phyloP scores from a whole-genome alignment of 2,329 filamentous ascomycete species.

The Ceratocystis cubensis region DNA sequence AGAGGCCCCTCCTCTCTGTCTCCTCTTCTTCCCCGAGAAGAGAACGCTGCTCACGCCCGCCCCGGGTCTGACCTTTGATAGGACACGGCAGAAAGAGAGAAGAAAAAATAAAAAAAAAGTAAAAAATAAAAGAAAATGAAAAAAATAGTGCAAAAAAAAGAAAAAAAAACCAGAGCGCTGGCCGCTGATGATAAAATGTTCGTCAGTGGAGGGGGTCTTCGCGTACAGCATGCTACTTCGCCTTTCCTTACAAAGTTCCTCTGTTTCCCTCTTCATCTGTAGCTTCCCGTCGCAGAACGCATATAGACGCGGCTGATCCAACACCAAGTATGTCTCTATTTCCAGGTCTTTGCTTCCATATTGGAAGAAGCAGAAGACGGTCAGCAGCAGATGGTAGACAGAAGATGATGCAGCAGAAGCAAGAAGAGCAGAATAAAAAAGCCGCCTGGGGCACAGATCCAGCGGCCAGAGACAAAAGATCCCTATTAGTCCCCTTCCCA shows the following conservation, averaged over 20 bases:
- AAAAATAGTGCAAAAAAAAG: background rate
- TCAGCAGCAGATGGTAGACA: too few relatives aligned
- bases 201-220: too few relatives aligned
- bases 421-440: background rate
- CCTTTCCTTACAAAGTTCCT: too few relatives aligned
- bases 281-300: too few relatives aligned
- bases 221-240: too few relatives aligned
- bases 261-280: too few relatives aligned
- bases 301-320: too few relatives aligned
- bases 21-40: background rate
- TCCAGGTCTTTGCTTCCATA: background rate
- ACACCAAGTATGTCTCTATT: too few relatives aligned
- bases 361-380: background rate
- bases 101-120: background rate
- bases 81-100: background rate
- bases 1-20: background rate
- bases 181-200: background rate
- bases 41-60: constrained; percentile 8
- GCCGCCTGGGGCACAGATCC: background rate
- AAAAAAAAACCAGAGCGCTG: background rate
- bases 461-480: background rate
- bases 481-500: background rate
- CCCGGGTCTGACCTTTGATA: constrained; percentile 4
- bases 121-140: background rate
- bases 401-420: background rate